Percentiles rank a stretch among this genome's conserved stretches.
phyloP scores from a whole-genome alignment of 2,329 filamentous ascomycete species.

The Helicocarpus griseus region DNA sequence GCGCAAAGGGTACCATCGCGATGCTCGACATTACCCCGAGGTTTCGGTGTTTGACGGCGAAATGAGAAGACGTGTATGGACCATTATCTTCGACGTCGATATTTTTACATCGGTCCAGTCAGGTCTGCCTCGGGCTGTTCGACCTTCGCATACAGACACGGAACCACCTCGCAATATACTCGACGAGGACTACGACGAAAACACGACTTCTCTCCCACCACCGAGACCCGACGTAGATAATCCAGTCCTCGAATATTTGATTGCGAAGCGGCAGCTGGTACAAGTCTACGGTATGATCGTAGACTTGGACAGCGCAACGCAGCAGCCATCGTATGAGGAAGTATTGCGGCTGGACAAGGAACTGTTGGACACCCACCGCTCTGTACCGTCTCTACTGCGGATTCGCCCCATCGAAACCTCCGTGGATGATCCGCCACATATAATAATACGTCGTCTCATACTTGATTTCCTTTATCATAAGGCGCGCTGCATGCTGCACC shows the following conservation, averaged over 20 bases:
- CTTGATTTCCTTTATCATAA: slow-evolving; percentile 55
- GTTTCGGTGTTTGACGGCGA: slow-evolving; percentile 49
- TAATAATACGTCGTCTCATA: slow-evolving; percentile 44
- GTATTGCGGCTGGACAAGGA: slow-evolving; percentile 26
- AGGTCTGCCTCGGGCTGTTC: slow-evolving; percentile 53
- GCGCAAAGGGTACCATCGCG: slow-evolving; percentile 53
- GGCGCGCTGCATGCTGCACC: slow-evolving; percentile 76
- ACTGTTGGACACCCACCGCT: slow-evolving; percentile 23
- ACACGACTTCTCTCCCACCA: slow-evolving; percentile 42
- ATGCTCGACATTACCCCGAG: slow-evolving; percentile 44
- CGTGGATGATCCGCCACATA: slow-evolving; percentile 39
- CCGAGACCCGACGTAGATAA: slow-evolving; percentile 44
- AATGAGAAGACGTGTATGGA: slow-evolving; percentile 38
- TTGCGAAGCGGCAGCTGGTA: slow-evolving; percentile 28
- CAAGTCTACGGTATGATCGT: slow-evolving; percentile 27
- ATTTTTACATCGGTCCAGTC: slow-evolving; percentile 54
- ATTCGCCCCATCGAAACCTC: background rate
- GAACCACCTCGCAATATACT: slow-evolving; percentile 48
- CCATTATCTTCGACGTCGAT: slow-evolving; percentile 45
- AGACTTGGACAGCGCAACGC: slow-evolving; percentile 27
- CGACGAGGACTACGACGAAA: slow-evolving; percentile 51
- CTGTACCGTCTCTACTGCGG: slow-evolving; percentile 17
- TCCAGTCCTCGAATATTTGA: slow-evolving; percentile 35
- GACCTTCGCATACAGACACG: slow-evolving; percentile 52
- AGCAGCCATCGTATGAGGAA: slow-evolving; percentile 26